Base-by-base conservation (phyloP, 768 basidiomycete genomes). In the Lepiota venenata region DNA sequence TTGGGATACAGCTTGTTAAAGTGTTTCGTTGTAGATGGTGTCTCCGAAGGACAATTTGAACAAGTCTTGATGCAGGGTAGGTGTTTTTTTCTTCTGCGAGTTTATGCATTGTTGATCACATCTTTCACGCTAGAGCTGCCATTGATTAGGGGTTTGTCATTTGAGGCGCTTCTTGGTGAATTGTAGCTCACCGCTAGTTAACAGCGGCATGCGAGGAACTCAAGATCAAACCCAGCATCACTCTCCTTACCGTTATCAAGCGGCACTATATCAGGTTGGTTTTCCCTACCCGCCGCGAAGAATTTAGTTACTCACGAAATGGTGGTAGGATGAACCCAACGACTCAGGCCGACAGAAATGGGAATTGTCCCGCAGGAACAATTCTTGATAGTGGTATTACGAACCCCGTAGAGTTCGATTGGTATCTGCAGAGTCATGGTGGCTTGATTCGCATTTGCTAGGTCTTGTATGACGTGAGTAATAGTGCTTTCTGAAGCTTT, bases 191-290 rank as follows among this genome's bases (percentile, higher is more conserved):
- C 14, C 4, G 27, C 32, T 43, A 15, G 39, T 22, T 37, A 42
- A 4, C 56, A 91, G 91, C 59, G 50, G 90, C 90, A 3, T 92
- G 88, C 58, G 56, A 50, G 0, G 77, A 81, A 4, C 60, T 87
- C 1, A 72, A 73, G 6, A 84, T 91, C 35, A 72, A 32, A 73
- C 1, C 81, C 82, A 0, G 82, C 48, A 87, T 93, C 27, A 93
- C 91, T 0, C 71, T 93, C 20, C 79, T 92, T 47, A 74, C 93
- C 21, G 91, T 93, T 6, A 90, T 88, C 14, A 93, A 93, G 64
- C 77, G 86, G 2, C 85, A 88, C 63, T 85, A 86, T 50, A 76
- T 84, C 47, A 74, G 82, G 63, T 72, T 52, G 29, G 64, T 52
- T 44, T 1, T 42, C 18, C n/a, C 16, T 27, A 36, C 16, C 27